Evolutionary conservation across 768 basidiomycete species (phyloP).

Genomic region (Naganishia vishniacii): DNA sequence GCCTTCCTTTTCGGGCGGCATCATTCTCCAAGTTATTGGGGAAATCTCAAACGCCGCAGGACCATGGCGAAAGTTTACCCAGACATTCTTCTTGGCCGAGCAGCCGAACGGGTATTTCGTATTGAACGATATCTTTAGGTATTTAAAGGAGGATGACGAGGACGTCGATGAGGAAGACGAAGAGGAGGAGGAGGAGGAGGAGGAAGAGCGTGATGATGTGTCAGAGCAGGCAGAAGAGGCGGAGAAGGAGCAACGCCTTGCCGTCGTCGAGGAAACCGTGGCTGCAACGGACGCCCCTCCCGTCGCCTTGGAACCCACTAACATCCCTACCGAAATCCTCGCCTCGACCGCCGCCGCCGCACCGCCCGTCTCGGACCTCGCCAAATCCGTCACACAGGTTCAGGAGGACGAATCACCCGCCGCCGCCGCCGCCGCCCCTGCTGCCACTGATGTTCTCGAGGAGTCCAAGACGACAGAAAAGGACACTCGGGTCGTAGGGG

Average conservation of each 20-base stretch:
- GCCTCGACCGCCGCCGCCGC: too few species aligned
- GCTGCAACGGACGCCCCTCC: too few species aligned
- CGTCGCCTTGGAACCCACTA: too few species aligned
- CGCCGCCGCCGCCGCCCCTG: too few species aligned
- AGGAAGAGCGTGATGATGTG: constrained; percentile 23
- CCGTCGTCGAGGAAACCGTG: constrained; percentile 24
- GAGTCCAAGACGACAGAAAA: too few species aligned
- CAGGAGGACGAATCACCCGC: too few species aligned
- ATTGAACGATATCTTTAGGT: constrained; percentile 99
- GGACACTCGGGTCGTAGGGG: constrained; percentile 15
- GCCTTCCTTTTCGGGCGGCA: constrained; percentile 86
- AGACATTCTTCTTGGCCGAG: constrained; percentile 99
- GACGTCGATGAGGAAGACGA: constrained; percentile 65
- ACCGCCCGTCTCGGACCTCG: constrained; percentile 19
- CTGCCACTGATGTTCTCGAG: too few species aligned
- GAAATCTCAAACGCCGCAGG: constrained; percentile 89
- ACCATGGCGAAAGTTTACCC: constrained; percentile 96
- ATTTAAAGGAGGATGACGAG: constrained; percentile 89
- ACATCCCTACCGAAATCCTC: too few species aligned
- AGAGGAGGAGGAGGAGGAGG: constrained; percentile 32
- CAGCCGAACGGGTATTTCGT: constrained; percentile 99
- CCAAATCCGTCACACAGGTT: too few species aligned
- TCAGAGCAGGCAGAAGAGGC: constrained; percentile 2
- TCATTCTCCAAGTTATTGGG: constrained; percentile 98
- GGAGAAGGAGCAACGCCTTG: not conserved